Base-by-base conservation (phyloP, 1,284 basidiomycete genomes). In the Papiliotrema fonsecae region DNA sequence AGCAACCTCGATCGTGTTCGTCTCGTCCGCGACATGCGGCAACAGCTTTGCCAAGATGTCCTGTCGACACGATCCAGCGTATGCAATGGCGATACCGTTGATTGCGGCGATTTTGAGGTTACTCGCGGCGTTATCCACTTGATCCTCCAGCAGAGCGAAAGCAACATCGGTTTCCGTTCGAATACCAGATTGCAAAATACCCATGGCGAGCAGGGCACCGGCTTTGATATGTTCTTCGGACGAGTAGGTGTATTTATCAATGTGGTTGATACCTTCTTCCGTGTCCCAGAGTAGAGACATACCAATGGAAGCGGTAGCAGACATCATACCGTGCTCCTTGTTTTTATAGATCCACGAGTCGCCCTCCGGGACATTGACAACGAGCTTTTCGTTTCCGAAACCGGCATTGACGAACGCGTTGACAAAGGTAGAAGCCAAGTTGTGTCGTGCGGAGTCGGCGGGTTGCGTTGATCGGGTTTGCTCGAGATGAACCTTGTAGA, bases 271-370 rank as follows among this genome's bases (percentile, higher is more conserved):
- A 64, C 96, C 96, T 51, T 87, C 81, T 54, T 98, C 96, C 25
- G 90, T 90, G 72, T 98, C 93, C 96, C 96, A 99, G 2, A 99
- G 78, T 60, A 97, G 77, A 72, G 87, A 88, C 50, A 98, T 79
- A 42, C 96, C 96, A 46, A 97, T 81, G 53, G 88, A 93, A 2
- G 96, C 96, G 19, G 94, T 83, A 18, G 96, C 96, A 56, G 88
- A 92, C 79, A 96, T 84, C 91, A 97, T 97, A 51, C 91, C 90
- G 55, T 96, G 87, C 50, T 97, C 94, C 76, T 97, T 97, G 78
- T 97, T 97, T 81, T 97, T 97, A 80, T 98, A 99, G 57, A 99
- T 92, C 89, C 93, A 98, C 61, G 89, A 93, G 72, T 85, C 88
- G 21, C 94, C 94, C 66, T 97, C 93, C 50, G 91, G 87, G 1